Evolutionary conservation across 1,139 yeast species (phyloP).

Genomic region (Pichia sp.): DNA sequence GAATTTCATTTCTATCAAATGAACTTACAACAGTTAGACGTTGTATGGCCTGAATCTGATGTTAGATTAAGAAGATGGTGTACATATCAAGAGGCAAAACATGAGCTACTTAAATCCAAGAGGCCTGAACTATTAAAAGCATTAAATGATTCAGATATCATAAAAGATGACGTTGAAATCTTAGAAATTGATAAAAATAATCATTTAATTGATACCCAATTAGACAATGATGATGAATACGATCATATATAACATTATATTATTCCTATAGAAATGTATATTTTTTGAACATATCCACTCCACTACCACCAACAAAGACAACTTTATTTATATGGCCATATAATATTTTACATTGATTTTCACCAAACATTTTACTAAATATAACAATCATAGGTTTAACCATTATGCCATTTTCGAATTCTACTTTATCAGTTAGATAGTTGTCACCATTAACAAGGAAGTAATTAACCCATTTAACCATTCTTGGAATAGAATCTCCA

Average conservation of each 20-base stretch:
- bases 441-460: not conserved
- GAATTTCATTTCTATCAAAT: conserved; percentile 85
- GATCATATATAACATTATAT: not conserved
- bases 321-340: not conserved
- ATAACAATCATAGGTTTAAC: conserved; percentile 6
- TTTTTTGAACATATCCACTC: conserved; percentile 2
- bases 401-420: not conserved
- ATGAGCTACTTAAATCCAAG: conserved; percentile 50
- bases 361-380: conserved; percentile 5
- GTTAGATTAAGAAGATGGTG: conserved; percentile 71
- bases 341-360: conserved; percentile 4
- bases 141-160: conserved; percentile 46
- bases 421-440: not conserved
- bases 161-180: conserved; percentile 29
- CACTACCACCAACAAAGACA: conserved; percentile 6
- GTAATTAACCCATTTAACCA: not conserved
- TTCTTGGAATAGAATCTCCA: conserved; percentile 7
- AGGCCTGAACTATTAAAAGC: conserved; percentile 69
- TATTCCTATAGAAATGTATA: conserved; percentile 2
- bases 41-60: conserved; percentile 67
- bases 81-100: conserved; percentile 62
- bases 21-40: conserved; percentile 48
- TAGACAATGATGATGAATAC: conserved; percentile 27
- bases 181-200: conserved; percentile 21
- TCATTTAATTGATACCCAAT: conserved; percentile 22